Evolutionary conservation across 177 flowering plant species (phyloP), one percentile per base, ranked within the genome.

Genomic region (Vitis hybrid): DNA sequence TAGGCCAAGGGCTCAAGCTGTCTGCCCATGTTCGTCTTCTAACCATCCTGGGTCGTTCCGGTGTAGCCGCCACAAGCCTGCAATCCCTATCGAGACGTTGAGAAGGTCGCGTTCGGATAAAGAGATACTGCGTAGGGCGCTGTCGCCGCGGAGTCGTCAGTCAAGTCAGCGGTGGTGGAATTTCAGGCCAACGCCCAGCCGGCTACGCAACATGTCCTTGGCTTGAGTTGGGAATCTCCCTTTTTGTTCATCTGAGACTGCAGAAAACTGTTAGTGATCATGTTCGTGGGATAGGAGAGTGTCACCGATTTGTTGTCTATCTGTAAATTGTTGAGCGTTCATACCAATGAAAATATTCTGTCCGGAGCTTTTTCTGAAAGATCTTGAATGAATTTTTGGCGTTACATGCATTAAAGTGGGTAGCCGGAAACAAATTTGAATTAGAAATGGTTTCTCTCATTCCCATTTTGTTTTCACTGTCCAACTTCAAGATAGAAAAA

Each of bases 111-210:
- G 22, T 4, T 84, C 74, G 1, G 69, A 65, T 60, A 83, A 76
- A 51, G 84, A 79, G 74, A 56, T 85, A 0, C 15, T 83, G 64
- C 72, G 76, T 65, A 80, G 88, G 55, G 88, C 88, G 3, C 57
- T 85, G 80, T 49, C 82, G 31, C 87, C 85, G 49, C 85, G 87
- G 1, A 62, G 20, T 5, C 80, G 78, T 0, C 20, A 76, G 59
- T 60, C 66, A 11, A 71, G 68, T 14, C 69, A 50, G 59, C 69
- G 88, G 65, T 79, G 88, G 84, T 61, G 64, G 74, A 75, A 78
- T 56, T 85, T 85, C 77, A 74, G 69, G 76, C 88, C 88, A n/a
- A 80, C 79, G 3, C 88, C 88, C 0, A 85, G 87, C 62, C 77
- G 86, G 9, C 86, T 85, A 15, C 77, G 78, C 44, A 74, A 64